phyloP scores from a whole-genome alignment of 148 eudicot genomes.

The Fagopyrum esculentum region DNA sequence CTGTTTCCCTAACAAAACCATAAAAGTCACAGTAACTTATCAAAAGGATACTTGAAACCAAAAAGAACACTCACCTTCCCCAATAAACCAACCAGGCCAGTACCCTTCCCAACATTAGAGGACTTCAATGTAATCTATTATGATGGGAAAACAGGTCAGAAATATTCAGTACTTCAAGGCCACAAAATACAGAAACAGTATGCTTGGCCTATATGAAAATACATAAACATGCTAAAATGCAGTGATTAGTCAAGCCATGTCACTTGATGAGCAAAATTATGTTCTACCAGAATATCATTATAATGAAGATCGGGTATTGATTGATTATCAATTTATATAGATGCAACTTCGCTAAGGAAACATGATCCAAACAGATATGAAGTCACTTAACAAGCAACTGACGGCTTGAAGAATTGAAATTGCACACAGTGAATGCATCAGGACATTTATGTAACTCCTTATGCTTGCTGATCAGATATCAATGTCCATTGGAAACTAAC shows the following conservation, averaged over 20 bases:
- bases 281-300: background rate
- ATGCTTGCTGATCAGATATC: background rate
- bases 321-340: background rate
- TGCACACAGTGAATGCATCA: background rate
- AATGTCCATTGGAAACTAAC: background rate
- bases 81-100: conserved; percentile 40
- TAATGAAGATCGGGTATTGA: background rate
- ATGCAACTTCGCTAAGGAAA: background rate
- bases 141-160: conserved; percentile 12
- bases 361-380: background rate
- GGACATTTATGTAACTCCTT: background rate
- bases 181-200: background rate
- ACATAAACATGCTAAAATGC: background rate
- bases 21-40: background rate
- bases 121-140: conserved; percentile 54
- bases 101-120: conserved; percentile 32
- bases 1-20: background rate
- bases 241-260: background rate
- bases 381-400: background rate
- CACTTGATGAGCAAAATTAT: background rate
- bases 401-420: background rate
- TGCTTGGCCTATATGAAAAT: background rate
- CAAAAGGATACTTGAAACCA: background rate
- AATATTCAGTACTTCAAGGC: background rate
- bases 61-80: conserved; percentile 43